These are phyloP conservation scores for Torulaspora franciscae DNA, from an alignment of 805 yeast species.

Conservation along the genomic window DNA sequence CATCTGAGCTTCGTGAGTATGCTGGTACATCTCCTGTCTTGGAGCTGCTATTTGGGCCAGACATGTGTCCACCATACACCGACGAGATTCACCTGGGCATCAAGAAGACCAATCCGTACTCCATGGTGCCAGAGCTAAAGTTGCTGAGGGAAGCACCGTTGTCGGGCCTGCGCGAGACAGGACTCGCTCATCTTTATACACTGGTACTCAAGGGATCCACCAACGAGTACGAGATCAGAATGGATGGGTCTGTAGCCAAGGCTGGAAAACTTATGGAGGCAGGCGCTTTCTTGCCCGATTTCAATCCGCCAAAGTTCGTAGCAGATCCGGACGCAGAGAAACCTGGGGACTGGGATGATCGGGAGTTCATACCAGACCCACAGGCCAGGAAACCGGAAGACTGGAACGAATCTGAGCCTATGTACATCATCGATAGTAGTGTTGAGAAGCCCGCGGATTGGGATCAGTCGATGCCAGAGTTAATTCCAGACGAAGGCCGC, in stretches of 20 bases:
- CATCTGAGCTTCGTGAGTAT: conserved; percentile 36
- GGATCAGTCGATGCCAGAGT: conserved; percentile 59
- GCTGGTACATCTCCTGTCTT: conserved; percentile 59
- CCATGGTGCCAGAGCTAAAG: conserved; percentile 62
- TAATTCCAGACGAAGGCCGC: conserved; percentile 64
- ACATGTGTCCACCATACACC: conserved; percentile 67
- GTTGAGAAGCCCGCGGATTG: conserved; percentile 71
- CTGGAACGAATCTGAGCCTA: conserved; percentile 74
- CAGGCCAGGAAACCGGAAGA: conserved; percentile 67
- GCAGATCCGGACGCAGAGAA: conserved; percentile 52
- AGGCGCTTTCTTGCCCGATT: conserved; percentile 54
- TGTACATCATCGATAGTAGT: conserved; percentile 59
- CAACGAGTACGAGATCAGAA: conserved; percentile 71
- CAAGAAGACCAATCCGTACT: conserved; percentile 49
- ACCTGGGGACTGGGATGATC: conserved; percentile 84
- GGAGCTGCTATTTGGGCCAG: conserved; percentile 93
- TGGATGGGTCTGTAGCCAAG: conserved; percentile 68
- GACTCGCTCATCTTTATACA: conserved; percentile 67
- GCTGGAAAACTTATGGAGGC: conserved; percentile 64
- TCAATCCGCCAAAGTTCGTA: conserved; percentile 62
- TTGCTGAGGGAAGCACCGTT: conserved; percentile 60
- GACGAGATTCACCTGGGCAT: conserved; percentile 78
- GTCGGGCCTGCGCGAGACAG: conserved; percentile 49
- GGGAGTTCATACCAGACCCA: conserved; percentile 63
- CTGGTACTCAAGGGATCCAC: conserved; percentile 55